Percentiles rank a stretch among this genome's conserved stretches.
Conservation (phyloP, 768 basidiomycete species). For the Erythrobasidium yunnanense region DNA sequence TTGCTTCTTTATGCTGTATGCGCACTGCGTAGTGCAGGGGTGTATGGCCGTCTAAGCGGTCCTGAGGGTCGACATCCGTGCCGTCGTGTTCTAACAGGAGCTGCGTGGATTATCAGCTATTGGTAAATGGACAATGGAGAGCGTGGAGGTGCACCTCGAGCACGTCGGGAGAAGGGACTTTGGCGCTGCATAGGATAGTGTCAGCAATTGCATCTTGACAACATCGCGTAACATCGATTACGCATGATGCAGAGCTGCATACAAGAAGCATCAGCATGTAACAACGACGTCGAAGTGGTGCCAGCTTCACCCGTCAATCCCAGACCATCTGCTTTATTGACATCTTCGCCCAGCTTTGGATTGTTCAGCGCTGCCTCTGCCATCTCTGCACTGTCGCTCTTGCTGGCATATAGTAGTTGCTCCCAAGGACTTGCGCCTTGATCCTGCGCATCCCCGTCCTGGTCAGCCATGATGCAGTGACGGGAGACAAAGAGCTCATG, state of each 20-base stretch:
- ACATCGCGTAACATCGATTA: too few species aligned
- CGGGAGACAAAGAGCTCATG: neutral
- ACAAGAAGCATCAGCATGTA: neutral
- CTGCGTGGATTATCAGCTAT: slow-evolving; percentile 29
- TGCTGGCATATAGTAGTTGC: slow-evolving; percentile 24
- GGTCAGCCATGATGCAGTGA: neutral
- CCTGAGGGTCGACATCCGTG: slow-evolving; percentile 71
- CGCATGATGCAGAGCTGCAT: slow-evolving; percentile 61
- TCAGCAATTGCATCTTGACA: neutral
- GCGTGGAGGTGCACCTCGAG: slow-evolving; percentile 47
- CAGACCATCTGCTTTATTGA: slow-evolving; percentile 66
- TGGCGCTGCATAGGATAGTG: slow-evolving; percentile 41
- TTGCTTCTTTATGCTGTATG: slow-evolving; percentile 50
- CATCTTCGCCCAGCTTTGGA: slow-evolving; percentile 44
- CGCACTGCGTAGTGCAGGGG: slow-evolving; percentile 62
- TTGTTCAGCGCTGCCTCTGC: neutral
- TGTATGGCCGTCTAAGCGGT: slow-evolving; percentile 58
- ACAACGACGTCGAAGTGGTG: slow-evolving; percentile 29
- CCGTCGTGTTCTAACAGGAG: slow-evolving; percentile 57
- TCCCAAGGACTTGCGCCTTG: neutral
- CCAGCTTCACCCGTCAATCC: slow-evolving; percentile 63
- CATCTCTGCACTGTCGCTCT: slow-evolving; percentile 22
- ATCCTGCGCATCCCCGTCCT: neutral
- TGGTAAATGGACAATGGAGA: neutral
- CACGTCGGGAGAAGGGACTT: slow-evolving; percentile 52